Conservation (phyloP, 2,329 filamentous ascomycete genomes). For the Curvularia spicifera region DNA sequence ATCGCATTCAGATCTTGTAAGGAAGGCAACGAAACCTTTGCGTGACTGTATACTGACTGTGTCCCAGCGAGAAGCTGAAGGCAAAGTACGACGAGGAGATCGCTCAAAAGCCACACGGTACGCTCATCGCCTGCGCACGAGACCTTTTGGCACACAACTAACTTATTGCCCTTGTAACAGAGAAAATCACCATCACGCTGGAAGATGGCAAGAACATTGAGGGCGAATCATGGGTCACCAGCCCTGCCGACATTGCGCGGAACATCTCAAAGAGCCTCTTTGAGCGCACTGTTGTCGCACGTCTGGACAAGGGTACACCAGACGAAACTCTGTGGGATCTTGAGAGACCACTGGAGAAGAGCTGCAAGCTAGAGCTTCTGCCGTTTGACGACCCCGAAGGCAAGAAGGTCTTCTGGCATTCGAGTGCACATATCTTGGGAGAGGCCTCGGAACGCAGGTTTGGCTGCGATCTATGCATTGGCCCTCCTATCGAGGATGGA, state of each 20-base stretch:
- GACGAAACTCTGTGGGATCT: slow-evolving; percentile 87
- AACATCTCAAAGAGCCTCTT: slow-evolving; percentile 83
- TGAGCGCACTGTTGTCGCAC: slow-evolving; percentile 86
- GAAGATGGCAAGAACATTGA: slow-evolving; percentile 72
- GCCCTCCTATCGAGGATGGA: slow-evolving; percentile 86
- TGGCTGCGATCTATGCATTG: slow-evolving; percentile 90
- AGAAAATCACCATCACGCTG: slow-evolving; percentile 76
- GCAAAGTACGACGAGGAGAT: slow-evolving; percentile 80
- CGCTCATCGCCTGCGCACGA: slow-evolving; percentile 11
- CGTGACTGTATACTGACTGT: slow-evolving; percentile 18
- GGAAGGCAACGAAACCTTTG: neutral
- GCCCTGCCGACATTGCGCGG: slow-evolving; percentile 77
- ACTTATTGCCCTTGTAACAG: slow-evolving; percentile 39
- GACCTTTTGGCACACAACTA: slow-evolving; percentile 16
- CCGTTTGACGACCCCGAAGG: slow-evolving; percentile 79
- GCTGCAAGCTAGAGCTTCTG: slow-evolving; percentile 82
- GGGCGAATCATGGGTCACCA: slow-evolving; percentile 90
- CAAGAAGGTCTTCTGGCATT: slow-evolving; percentile 98
- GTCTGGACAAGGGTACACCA: slow-evolving; percentile 77
- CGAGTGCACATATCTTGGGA: slow-evolving; percentile 92
- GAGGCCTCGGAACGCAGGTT: slow-evolving; percentile 91
- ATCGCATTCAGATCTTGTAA: slow-evolving; percentile 80
- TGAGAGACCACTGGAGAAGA: slow-evolving; percentile 85
- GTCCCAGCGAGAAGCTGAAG: slow-evolving; percentile 73
- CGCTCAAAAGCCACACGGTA: slow-evolving; percentile 67